These are phyloP conservation scores for Chaetomium olivaceum DNA, from an alignment of 2,329 filamentous ascomycete species.

Conservation along the genomic window DNA sequence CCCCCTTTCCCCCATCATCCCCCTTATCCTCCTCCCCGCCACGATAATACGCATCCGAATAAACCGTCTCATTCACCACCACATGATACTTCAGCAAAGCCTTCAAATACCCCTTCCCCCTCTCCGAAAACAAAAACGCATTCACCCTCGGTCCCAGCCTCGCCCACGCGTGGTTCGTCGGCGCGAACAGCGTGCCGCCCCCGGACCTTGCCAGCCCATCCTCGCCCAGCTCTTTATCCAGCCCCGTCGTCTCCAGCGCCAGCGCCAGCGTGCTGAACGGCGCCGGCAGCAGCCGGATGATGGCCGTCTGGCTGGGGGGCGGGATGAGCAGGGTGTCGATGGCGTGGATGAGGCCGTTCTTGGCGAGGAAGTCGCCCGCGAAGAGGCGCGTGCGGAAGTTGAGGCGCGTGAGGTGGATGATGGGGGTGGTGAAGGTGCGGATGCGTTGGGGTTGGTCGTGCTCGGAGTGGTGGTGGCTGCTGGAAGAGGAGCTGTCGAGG, in stretches of 20 bases:
- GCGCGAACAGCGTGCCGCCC: constrained; percentile 79
- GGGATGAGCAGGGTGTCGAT: constrained; percentile 75
- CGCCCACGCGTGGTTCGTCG: constrained; percentile 77
- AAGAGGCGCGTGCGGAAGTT: constrained; percentile 77
- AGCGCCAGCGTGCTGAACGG: constrained; percentile 79
- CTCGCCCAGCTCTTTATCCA: constrained; percentile 55
- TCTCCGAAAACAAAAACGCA: constrained; percentile 80
- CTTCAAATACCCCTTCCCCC: constrained; percentile 72
- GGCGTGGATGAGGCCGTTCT: constrained; percentile 80
- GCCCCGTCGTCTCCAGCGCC: constrained; percentile 71
- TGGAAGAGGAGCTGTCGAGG: constrained; percentile 50
- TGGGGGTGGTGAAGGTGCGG: constrained; percentile 52
- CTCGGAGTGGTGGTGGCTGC: background rate
- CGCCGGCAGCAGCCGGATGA: constrained; percentile 65
- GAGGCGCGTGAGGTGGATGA: constrained; percentile 61
- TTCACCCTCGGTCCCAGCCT: constrained; percentile 72
- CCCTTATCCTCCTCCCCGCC: constrained; percentile 38
- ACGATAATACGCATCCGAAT: constrained; percentile 77
- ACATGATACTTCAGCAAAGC: constrained; percentile 80
- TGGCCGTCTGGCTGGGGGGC: constrained; percentile 60
- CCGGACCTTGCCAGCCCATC: constrained; percentile 48
- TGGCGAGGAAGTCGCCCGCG: constrained; percentile 64
- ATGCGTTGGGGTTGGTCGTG: constrained; percentile 69
- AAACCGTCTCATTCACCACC: constrained; percentile 71
- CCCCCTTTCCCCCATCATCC: constrained; percentile 37